Percentiles rank a stretch among this genome's conserved stretches.
Conservation (phyloP, 75 land plant genomes). For the Picea sitchensis region DNA sequence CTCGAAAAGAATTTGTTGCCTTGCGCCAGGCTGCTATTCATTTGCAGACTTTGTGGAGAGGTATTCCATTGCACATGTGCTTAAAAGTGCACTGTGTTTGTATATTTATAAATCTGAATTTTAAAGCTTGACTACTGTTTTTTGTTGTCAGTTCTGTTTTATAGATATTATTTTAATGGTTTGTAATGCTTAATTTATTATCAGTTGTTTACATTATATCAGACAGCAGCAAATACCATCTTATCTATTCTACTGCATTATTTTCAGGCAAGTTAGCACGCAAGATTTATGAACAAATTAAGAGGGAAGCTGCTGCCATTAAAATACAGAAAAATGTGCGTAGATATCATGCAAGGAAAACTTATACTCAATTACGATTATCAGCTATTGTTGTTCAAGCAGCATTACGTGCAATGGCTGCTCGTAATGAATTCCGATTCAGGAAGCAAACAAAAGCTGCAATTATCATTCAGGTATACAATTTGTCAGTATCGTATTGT, state of each 20-base stretch:
- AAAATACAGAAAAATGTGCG: conserved; percentile 60
- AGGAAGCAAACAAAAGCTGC: conserved; percentile 71
- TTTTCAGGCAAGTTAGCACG: conserved; percentile 57
- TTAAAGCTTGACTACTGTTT: neutral
- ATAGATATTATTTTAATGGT: neutral
- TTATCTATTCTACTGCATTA: neutral
- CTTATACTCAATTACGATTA: conserved; percentile 29
- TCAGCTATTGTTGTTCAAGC: conserved; percentile 59
- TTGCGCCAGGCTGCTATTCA: conserved; percentile 50
- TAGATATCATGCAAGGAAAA: conserved; percentile 36
- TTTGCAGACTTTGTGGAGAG: conserved; percentile 66
- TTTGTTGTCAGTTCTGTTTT: neutral
- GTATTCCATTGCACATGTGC: conserved; percentile 18
- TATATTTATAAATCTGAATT: neutral
- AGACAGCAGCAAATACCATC: neutral
- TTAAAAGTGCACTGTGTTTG: neutral
- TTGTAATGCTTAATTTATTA: neutral
- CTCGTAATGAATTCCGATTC: conserved; percentile 61
- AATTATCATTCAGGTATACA: conserved; percentile 54
- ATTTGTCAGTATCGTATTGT: neutral
- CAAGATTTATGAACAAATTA: conserved; percentile 46
- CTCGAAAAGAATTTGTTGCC: conserved; percentile 55
- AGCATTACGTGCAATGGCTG: conserved; percentile 72
- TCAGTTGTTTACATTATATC: neutral
- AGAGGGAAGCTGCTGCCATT: conserved; percentile 64